These are phyloP conservation scores for Phoenix dactylifera DNA, from an alignment of 176 grass and related monocot genomes.

Conservation along the genomic window DNA sequence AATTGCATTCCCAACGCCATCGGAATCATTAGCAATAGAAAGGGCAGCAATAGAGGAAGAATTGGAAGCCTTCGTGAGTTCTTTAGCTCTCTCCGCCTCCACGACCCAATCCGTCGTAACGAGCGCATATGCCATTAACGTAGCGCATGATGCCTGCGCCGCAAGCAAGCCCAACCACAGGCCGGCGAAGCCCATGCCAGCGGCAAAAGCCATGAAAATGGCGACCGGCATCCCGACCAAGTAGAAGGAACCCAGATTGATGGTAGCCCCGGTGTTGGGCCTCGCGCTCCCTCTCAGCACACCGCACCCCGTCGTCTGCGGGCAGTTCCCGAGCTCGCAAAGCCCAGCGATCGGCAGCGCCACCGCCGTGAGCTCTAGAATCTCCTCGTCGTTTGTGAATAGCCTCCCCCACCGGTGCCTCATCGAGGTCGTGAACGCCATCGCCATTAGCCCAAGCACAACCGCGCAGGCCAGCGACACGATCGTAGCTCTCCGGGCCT, in stretches of 20 bases:
- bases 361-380: conserved; percentile 50
- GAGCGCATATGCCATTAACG: conserved; percentile 58
- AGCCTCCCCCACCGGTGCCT: conserved; percentile 56
- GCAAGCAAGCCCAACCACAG: conserved; percentile 90
- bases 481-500: conserved; percentile 42
- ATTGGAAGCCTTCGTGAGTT: conserved; percentile 28
- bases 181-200: conserved; percentile 61
- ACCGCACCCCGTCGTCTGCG: conserved; percentile 86
- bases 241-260: conserved; percentile 93
- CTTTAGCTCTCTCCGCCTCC: conserved; percentile 60
- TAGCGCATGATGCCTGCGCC: conserved; percentile 69
- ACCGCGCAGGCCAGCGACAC: conserved; percentile 41
- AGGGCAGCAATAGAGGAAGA: not conserved
- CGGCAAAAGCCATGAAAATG: conserved; percentile 46
- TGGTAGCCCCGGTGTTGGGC: conserved; percentile 58
- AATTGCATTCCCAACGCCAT: not conserved
- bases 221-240: conserved; percentile 94
- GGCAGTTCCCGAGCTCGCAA: conserved; percentile 96
- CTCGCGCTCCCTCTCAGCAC: conserved; percentile 78
- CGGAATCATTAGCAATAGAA: not conserved
- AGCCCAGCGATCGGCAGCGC: conserved; percentile 89
- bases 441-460: conserved; percentile 36
- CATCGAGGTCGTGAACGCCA: conserved; percentile 68
- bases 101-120: conserved; percentile 59
- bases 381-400: conserved; percentile 70